Percentiles rank a stretch among this genome's conserved stretches.
Conservation (phyloP, 2,329 filamentous ascomycete species). For the Aciculosporium take region DNA sequence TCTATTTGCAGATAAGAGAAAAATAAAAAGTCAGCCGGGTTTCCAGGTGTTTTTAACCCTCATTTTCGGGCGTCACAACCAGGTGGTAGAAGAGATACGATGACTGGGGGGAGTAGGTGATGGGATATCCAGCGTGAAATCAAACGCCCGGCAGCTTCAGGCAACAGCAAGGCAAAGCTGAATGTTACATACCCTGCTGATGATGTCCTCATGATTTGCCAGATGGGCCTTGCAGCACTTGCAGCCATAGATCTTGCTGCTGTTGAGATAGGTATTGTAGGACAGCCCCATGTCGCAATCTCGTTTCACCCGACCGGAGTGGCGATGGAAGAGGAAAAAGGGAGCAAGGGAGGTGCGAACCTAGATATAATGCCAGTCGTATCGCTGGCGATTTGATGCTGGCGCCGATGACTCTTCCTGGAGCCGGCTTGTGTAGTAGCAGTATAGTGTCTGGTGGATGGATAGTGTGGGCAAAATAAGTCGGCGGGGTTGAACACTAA, state of each 20-base stretch:
- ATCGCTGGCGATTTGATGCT: neutral
- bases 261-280: conserved; percentile 84
- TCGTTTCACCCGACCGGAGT: neutral
- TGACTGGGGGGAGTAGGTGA: neutral
- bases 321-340: neutral
- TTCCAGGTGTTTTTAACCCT: neutral
- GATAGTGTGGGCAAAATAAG: no score
- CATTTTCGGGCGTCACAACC: no score
- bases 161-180: neutral
- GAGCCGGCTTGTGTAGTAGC: neutral
- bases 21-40: neutral
- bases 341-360: neutral
- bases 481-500: neutral
- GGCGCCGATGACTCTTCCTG: neutral
- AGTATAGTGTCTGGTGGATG: no score
- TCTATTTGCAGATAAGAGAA: conserved; percentile 52
- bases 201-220: conserved; percentile 89
- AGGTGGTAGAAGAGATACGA: neutral
- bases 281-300: conserved; percentile 57
- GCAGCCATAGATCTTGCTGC: conserved; percentile 80
- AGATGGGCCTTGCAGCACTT: conserved; percentile 93
- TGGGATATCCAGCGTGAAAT: neutral
- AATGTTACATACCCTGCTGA: conserved; percentile 57
- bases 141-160: neutral
- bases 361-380: neutral